These are phyloP conservation scores for Striga hermonthica DNA, from an alignment of 305 asterid genomes.

Conservation along the genomic window DNA sequence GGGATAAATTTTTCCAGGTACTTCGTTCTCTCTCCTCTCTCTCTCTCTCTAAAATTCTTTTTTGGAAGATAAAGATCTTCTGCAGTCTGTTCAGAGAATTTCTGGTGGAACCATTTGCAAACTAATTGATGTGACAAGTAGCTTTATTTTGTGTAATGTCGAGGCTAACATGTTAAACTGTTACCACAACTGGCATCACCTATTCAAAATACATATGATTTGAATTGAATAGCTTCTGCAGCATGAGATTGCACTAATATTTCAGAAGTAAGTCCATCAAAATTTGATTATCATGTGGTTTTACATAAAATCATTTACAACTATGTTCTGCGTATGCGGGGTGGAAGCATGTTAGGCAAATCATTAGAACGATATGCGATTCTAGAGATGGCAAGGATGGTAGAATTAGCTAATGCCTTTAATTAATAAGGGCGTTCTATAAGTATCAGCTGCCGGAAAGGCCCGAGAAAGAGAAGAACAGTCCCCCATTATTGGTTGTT, in stretches of 20 bases:
- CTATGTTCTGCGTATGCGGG: neutral
- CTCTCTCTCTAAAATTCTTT: neutral
- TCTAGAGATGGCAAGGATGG: too few relatives aligned
- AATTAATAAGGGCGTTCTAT: too few relatives aligned
- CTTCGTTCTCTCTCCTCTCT: neutral
- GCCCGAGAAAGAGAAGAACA: too few relatives aligned
- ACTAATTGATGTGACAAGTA: neutral
- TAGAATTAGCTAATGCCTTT: too few relatives aligned
- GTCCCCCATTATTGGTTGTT: too few relatives aligned
- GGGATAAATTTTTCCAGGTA: conserved; percentile 88
- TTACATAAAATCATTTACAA: neutral
- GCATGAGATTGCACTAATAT: neutral
- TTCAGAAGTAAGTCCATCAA: neutral
- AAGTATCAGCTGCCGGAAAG: too few relatives aligned
- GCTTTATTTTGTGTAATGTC: neutral
- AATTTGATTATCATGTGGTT: neutral
- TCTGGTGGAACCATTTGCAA: conserved; percentile 14
- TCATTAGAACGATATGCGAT: too few relatives aligned
- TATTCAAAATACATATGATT: neutral
- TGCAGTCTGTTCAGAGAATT: neutral
- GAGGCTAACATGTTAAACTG: neutral
- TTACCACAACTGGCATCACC: neutral
- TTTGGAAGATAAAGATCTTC: neutral
- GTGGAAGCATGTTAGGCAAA: too few relatives aligned
- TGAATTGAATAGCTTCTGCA: neutral